phyloP scores from a whole-genome alignment of 2,329 filamentous ascomycete species.

The Fusarium palustre region DNA sequence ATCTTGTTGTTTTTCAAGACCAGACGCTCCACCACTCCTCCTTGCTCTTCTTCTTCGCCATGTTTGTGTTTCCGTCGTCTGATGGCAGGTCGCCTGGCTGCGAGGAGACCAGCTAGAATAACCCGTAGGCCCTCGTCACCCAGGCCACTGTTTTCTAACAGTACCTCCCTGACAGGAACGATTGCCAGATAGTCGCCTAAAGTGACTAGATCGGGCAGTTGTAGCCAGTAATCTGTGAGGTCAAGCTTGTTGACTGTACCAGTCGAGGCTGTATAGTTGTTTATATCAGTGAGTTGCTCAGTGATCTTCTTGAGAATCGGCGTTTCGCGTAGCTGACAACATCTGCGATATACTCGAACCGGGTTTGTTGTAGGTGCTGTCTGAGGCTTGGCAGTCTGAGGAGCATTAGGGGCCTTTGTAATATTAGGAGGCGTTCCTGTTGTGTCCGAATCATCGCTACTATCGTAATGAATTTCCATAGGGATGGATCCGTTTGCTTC shows the following conservation, averaged over 20 bases:
- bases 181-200: slow-evolving; percentile 94
- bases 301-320: slow-evolving; percentile 92
- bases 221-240: slow-evolving; percentile 85
- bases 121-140: slow-evolving; percentile 89
- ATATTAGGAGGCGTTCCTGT: slow-evolving; percentile 28
- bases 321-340: slow-evolving; percentile 93
- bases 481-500: slow-evolving; percentile 90
- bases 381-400: slow-evolving; percentile 46
- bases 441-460: slow-evolving; percentile 67
- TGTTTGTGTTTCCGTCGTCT: slow-evolving; percentile 62
- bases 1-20: slow-evolving; percentile 94
- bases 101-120: slow-evolving; percentile 85
- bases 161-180: slow-evolving; percentile 87
- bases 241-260: slow-evolving; percentile 88
- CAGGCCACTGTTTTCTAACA: slow-evolving; percentile 88
- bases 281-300: slow-evolving; percentile 81
- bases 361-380: slow-evolving; percentile 85
- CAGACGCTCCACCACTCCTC: slow-evolving; percentile 86
- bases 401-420: slow-evolving; percentile 6
- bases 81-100: slow-evolving; percentile 75
- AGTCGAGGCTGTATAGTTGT: slow-evolving; percentile 72
- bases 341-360: slow-evolving; percentile 90
- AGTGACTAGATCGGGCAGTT: slow-evolving; percentile 84
- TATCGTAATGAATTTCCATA: slow-evolving; percentile 81
- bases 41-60: slow-evolving; percentile 61